Base-by-base conservation (phyloP, 2,329 filamentous ascomycete species). In the Ophiognomonia clavigignenti-juglandacearum region DNA sequence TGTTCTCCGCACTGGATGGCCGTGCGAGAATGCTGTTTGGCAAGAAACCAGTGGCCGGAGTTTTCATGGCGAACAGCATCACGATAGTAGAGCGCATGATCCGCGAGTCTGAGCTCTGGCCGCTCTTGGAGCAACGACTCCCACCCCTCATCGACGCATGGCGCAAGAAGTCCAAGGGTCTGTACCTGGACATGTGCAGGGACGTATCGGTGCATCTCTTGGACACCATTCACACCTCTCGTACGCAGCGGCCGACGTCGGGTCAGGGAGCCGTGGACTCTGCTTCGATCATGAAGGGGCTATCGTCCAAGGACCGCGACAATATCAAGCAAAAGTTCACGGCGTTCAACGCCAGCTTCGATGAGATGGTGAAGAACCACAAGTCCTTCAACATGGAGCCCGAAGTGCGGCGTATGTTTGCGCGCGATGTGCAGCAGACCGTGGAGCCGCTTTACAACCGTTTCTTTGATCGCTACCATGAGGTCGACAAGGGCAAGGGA, bases 401-500 rank as follows among this genome's bases (percentile, higher is more conserved):
- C 20, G 92, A 97, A 63, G 92, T 97, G 26, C 80, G 89, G 36
- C 77, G 81, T 53, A 81, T 86, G 67, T 78, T 97, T 59, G 84
- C 82, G 14, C 83, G 85, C 57, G 91, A 96, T 61, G 85, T 97
- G 54, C 88, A 93, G 64, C 84, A 85, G 58, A 88, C 96, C 70
- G 84, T 98, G 47, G 92, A 97, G 69, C 91, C 92, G 45, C 75
- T 98, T 13, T 98, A 98, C 69, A 86, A 86, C 53, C 80, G 93
- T 38, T 98, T 98, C 69, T 97, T 89, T 83, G 93, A 97, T 67
- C 80, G 92, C 23, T 98, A 98, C 64, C 91, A 96, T 64, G 93
- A 97, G 68, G 83, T 97, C 54, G 92, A 97, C 69, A 96, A 96
- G 72, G 93, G 93, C 50, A 95, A 91, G 69, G 92, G 92, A 57